Conservation (phyloP, 192 early-diverging fungal genomes). For the Jimgerdemannia lactiflua region DNA sequence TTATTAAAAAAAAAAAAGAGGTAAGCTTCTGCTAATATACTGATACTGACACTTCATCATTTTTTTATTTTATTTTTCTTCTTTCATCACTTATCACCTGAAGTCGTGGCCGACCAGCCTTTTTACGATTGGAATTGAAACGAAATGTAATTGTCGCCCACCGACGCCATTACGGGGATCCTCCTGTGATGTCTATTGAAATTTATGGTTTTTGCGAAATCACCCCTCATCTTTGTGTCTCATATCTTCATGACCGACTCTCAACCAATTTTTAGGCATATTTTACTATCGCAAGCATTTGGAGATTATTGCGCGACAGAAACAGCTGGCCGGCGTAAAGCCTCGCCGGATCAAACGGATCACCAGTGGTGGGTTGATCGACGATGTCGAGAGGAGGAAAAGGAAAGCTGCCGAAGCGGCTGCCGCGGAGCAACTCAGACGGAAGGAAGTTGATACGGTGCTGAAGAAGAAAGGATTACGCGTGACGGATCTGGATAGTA, state of each 20-base stretch:
- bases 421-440: neutral
- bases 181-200: neutral
- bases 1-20: too few relatives aligned
- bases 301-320: neutral
- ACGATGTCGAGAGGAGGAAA: neutral
- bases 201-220: neutral
- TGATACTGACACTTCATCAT: too few relatives aligned
- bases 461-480: neutral
- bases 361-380: neutral
- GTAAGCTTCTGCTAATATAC: too few relatives aligned
- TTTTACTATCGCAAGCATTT: neutral
- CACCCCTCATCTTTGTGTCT: neutral
- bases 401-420: neutral
- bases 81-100: neutral
- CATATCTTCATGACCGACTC: neutral
- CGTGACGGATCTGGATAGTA: neutral
- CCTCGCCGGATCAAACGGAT: neutral
- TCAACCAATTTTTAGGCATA: neutral
- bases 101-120: neutral
- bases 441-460: neutral
- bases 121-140: neutral
- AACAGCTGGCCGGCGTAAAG: neutral
- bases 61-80: neutral
- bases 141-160: neutral
- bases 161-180: neutral